These are phyloP conservation scores for Rhizopogon sp. DNA, from an alignment of 768 basidiomycete genomes.

Conservation along the genomic window DNA sequence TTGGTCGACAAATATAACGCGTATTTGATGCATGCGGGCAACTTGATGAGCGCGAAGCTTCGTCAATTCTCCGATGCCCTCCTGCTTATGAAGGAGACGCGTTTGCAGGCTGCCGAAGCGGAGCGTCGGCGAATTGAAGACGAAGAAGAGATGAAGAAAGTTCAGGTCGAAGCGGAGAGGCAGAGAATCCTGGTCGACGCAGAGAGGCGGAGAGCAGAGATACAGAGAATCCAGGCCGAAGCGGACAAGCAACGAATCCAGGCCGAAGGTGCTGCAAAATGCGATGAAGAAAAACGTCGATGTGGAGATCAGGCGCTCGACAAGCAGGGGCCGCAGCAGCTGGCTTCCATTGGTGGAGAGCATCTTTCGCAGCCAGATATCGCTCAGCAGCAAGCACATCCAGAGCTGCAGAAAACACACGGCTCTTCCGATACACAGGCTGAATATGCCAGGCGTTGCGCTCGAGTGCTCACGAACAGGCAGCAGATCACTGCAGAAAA, in stretches of 20 bases:
- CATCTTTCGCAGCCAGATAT: not conserved
- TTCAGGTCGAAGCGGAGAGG: not conserved
- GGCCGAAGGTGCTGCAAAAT: slow-evolving; percentile 9
- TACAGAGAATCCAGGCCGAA: not conserved
- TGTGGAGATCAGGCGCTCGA: slow-evolving; percentile 6
- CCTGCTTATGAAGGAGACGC: slow-evolving; percentile 21
- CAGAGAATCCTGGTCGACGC: slow-evolving; percentile 6
- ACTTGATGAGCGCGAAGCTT: slow-evolving; percentile 11
- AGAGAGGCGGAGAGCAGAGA: not conserved
- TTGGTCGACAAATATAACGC: slow-evolving; percentile 6
- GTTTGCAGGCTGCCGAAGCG: slow-evolving; percentile 11
- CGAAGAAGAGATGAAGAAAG: slow-evolving; percentile 6
- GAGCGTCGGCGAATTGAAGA: slow-evolving; percentile 11
- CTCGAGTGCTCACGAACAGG: slow-evolving; percentile 13
- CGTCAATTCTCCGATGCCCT: slow-evolving; percentile 8
- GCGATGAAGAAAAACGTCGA: slow-evolving; percentile 5
- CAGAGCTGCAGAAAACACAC: slow-evolving; percentile 2
- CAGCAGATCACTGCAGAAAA: slow-evolving; percentile 24
- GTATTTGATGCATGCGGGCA: slow-evolving; percentile 1
- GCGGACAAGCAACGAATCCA: slow-evolving; percentile 3
- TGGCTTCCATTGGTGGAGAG: not conserved
- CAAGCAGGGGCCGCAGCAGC: not conserved
- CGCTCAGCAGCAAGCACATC: slow-evolving; percentile 8
- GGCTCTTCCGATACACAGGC: not conserved
- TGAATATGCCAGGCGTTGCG: slow-evolving; percentile 4